These are phyloP conservation scores for Monosporascus sp. DNA, from an alignment of 2,329 filamentous ascomycete genomes.

Conservation along the genomic window DNA sequence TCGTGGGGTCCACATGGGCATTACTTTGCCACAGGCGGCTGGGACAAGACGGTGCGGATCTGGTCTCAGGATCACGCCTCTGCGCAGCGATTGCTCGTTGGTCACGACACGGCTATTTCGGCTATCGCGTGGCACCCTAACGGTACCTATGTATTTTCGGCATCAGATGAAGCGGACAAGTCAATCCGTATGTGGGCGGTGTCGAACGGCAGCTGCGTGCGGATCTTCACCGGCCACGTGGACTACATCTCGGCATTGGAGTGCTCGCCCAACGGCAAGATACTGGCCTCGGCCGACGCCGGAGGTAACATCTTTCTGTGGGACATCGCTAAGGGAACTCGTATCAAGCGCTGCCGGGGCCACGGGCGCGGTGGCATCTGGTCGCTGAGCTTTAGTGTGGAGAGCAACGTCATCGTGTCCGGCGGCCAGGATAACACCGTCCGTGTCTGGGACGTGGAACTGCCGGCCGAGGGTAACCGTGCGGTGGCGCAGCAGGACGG, in stretches of 20 bases:
- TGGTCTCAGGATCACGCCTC: slow-evolving; percentile 94
- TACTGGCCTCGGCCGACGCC: slow-evolving; percentile 85
- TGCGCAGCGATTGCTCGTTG: slow-evolving; percentile 79
- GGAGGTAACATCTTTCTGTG: slow-evolving; percentile 89
- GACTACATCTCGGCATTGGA: slow-evolving; percentile 81
- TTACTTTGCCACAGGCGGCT: slow-evolving; percentile 84
- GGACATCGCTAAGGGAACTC: slow-evolving; percentile 81
- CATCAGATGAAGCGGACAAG: slow-evolving; percentile 77
- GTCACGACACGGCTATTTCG: slow-evolving; percentile 91
- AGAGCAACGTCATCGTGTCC: slow-evolving; percentile 85
- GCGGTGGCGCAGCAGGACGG: slow-evolving; percentile 31
- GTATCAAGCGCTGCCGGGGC: slow-evolving; percentile 88
- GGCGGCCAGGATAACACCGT: slow-evolving; percentile 91
- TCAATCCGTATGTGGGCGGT: slow-evolving; percentile 97
- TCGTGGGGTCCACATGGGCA: slow-evolving; percentile 90
- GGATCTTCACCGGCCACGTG: slow-evolving; percentile 86
- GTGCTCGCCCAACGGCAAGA: slow-evolving; percentile 81
- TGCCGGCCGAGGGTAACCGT: slow-evolving; percentile 56
- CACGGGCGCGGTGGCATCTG: slow-evolving; percentile 92
- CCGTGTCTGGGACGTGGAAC: slow-evolving; percentile 84
- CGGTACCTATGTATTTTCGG: slow-evolving; percentile 87
- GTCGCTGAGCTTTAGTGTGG: slow-evolving; percentile 88
- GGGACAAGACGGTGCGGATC: slow-evolving; percentile 83
- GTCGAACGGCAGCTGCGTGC: slow-evolving; percentile 78
- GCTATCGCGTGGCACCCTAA: slow-evolving; percentile 93